Evolutionary conservation across 371 early-diverging fungal genomes (phyloP), one percentile per base, ranked within the genome.

Genomic region (Rhizomucor pusillus): DNA sequence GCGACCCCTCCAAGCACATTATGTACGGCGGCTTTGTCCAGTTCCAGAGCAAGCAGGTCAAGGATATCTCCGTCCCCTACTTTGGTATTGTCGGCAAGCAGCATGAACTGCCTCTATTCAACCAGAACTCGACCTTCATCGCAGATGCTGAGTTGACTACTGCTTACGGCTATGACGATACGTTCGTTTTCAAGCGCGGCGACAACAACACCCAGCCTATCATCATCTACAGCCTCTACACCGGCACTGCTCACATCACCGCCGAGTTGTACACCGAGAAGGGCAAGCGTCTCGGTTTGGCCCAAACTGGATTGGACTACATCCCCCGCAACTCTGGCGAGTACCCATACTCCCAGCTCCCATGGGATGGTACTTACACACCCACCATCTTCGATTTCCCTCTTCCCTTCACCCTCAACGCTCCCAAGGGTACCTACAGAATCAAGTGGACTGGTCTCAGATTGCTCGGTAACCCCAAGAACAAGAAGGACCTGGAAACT

Each of bases 81-180:
- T 63, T 75, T 43, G 84, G 81, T 52, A 39, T 79, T 25, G 69
- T 69, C 50, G 84, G 82, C 9, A 60, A 73, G 39, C 52, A 77
- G 51, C 41, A 49, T 43, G 64, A 71, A 20, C 64, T 65, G 33
- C 67, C 66, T 29, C 46, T 66, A 40, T 62, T 57, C 39, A 52
- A 47, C 22, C 18, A 46, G 0, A 39, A 44, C 14, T 22, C 47
- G 16, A 56, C 56, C 18, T 45, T 34, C 16, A 11, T 66, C 16
- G 54, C 50, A 35, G 29, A 55, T 36, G 18, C 34, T 25, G 23
- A 52, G 4, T 23, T 43, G 18, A n/a, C 24, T 13, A 52, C 18
- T n/a, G 41, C 36, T 14, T 54, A 56, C 36, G 40, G 23, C 16
- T 44, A 43, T 5, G 49, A 57, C 7, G 51, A 55, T 18, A 51